Evolutionary conservation across 768 basidiomycete species (phyloP), one percentile per base, ranked within the genome.

Genomic region (Lepiota brunneoincarnata): DNA sequence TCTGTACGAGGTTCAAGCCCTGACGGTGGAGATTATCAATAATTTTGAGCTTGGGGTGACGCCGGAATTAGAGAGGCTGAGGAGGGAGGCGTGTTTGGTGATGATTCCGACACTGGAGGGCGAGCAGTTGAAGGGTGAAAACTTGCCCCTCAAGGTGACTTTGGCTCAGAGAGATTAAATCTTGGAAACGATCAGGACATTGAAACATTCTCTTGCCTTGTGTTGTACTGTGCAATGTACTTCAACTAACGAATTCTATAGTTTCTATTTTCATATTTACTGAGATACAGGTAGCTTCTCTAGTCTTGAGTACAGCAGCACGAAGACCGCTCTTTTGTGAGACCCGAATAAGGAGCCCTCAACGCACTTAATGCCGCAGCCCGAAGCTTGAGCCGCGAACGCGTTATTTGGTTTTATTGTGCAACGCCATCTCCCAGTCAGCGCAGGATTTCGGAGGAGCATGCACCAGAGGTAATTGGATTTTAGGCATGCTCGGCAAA

Each of bases 21-120:
- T 87, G 58, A 71, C 84, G 4, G 74, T 81, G 5, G 83, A 84
- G 61, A 74, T 82, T 35, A 66, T 86, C 56, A 75, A 76, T 45
- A 80, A 82, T 64, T 86, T 86, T 56, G 77, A 84, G 59, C 73
- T 86, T 31, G 62, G 73, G 55, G 72, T 64, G 3, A 76, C 74
- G 1, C 70, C 72, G 15, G 73, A 75, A 18, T 62, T 76, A 17
- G 62, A 67, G 3, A 63, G 71, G 14, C 62, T 81, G 20, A 70
- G 77, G 35, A 65, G 77, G 46, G 74, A 78, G 56, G 71, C 75
- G 5, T 75, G 75, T 55, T 60, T 79, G 48, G 74, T 79, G 11
- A 76, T 80, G 76, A 54, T 75, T 26, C 79, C 77, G 10, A 75
- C 75, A 5, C 62, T 78, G 24, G 73, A 77, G 49, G 79, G 75